Evolutionary conservation across 768 basidiomycete species (phyloP).

Genomic region (Termitomyces sp.): DNA sequence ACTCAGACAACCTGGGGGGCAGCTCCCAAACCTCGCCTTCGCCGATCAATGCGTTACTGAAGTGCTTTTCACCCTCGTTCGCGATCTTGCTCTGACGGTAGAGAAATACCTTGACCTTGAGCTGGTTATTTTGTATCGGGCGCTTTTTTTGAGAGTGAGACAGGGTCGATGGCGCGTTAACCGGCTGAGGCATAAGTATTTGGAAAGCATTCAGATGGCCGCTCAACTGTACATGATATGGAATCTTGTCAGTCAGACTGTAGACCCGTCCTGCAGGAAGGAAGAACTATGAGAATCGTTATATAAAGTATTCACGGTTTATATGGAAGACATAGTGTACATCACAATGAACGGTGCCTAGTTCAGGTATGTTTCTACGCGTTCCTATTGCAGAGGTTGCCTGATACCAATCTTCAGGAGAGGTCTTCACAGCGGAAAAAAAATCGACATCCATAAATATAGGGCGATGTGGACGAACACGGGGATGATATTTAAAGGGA

Average conservation of each 20-base stretch:
- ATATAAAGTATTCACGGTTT: background rate
- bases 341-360: background rate
- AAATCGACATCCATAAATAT: constrained; percentile 43
- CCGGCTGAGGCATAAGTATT: constrained; percentile 26
- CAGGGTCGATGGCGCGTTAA: constrained; percentile 7
- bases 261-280: constrained; percentile 52
- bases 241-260: constrained; percentile 49
- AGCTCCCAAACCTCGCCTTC: constrained; percentile 45
- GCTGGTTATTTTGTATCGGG: constrained; percentile 1
- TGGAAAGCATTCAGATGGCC: constrained; percentile 39
- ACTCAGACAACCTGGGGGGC: constrained; percentile 25
- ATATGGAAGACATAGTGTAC: background rate
- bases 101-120: constrained; percentile 42
- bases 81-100: constrained; percentile 42
- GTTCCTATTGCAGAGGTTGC: constrained; percentile 10
- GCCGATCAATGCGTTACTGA: constrained; percentile 35
- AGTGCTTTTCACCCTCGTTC: constrained; percentile 28
- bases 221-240: constrained; percentile 59
- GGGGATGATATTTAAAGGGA: constrained; percentile 48
- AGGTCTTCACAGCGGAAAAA: constrained; percentile 50
- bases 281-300: constrained; percentile 39
- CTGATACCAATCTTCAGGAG: constrained; percentile 65
- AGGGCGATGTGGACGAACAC: constrained; percentile 47
- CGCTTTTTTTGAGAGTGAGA: constrained; percentile 14
- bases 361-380: background rate